phyloP scores from a whole-genome alignment of 2,329 filamentous ascomycete species.

The Paraconiothyrium sp. region DNA sequence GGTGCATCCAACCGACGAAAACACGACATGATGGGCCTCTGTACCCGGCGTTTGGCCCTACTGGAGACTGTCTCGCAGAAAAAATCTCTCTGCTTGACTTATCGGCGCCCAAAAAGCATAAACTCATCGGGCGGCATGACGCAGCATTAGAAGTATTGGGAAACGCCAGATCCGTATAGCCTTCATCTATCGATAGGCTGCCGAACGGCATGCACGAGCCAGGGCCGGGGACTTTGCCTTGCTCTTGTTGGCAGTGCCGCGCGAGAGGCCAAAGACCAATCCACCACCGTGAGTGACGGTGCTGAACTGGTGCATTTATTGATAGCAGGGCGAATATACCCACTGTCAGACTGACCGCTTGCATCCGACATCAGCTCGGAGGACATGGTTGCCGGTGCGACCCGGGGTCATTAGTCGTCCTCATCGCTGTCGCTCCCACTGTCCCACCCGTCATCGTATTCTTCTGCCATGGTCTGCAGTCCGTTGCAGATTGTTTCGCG shows the following conservation, averaged over 20 bases:
- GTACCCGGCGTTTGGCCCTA: neutral
- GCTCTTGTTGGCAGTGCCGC: neutral
- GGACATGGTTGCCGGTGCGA: neutral
- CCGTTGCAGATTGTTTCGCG: slow-evolving; percentile 84
- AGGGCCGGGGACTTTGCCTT: neutral
- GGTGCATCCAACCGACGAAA: slow-evolving; percentile 10
- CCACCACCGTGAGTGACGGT: neutral
- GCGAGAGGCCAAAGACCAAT: slow-evolving; percentile 11
- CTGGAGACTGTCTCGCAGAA: neutral
- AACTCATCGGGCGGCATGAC: slow-evolving; percentile 7
- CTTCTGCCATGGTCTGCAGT: slow-evolving; percentile 82
- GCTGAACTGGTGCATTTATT: slow-evolving; percentile 22
- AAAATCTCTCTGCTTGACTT: neutral
- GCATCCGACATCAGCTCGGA: neutral
- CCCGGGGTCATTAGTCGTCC: slow-evolving; percentile 60
- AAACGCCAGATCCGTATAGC: slow-evolving; percentile 2
- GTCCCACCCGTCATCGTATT: slow-evolving; percentile 88
- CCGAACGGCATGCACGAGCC: slow-evolving; percentile 2
- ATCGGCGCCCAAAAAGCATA: slow-evolving; percentile 2
- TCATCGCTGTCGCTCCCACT: slow-evolving; percentile 72
- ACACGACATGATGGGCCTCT: neutral
- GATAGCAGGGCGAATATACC: slow-evolving; percentile 19
- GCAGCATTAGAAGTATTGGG: slow-evolving; percentile 16
- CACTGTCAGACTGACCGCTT: slow-evolving; percentile 11
- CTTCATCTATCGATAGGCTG: slow-evolving; percentile 14